Conservation (phyloP, 2,329 filamentous ascomycete genomes). For the Phialemonium atrogriseum region DNA sequence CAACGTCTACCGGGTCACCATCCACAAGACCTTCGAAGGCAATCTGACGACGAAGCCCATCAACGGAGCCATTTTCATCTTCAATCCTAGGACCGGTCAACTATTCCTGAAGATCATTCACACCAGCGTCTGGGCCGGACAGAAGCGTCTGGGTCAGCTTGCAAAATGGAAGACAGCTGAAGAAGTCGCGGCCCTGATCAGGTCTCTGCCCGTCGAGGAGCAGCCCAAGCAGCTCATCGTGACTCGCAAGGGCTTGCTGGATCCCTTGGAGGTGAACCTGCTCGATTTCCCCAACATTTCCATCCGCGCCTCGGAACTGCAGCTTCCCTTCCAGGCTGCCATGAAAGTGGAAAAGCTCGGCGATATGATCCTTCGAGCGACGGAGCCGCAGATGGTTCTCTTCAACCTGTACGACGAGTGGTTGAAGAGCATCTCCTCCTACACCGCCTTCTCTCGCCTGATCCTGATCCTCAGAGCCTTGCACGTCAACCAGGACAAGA, state of each 20-base stretch:
- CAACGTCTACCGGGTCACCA: constrained; percentile 98
- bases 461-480: constrained; percentile 89
- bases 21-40: constrained; percentile 98
- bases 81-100: constrained; percentile 97
- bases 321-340: constrained; percentile 96
- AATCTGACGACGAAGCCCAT: constrained; percentile 99
- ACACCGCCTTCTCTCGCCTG: constrained; percentile 94
- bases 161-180: constrained; percentile 99
- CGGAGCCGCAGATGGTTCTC: constrained; percentile 98
- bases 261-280: constrained; percentile 93
- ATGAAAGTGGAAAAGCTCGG: constrained; percentile 99
- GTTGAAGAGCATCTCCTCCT: constrained; percentile 96
- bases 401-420: constrained; percentile 99
- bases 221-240: constrained; percentile 98
- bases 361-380: constrained; percentile 96
- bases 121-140: constrained; percentile 97
- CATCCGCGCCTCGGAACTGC: constrained; percentile 91
- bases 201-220: constrained; percentile 92
- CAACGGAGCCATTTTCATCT: constrained; percentile 99
- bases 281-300: constrained; percentile 99
- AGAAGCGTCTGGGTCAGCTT: constrained; percentile 96
- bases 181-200: constrained; percentile 96
- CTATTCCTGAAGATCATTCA: constrained; percentile 99
- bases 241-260: constrained; percentile 90
- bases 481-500: constrained; percentile 98